Base-by-base conservation (phyloP, 805 yeast species). In the Tetrapisispora arboricola region DNA sequence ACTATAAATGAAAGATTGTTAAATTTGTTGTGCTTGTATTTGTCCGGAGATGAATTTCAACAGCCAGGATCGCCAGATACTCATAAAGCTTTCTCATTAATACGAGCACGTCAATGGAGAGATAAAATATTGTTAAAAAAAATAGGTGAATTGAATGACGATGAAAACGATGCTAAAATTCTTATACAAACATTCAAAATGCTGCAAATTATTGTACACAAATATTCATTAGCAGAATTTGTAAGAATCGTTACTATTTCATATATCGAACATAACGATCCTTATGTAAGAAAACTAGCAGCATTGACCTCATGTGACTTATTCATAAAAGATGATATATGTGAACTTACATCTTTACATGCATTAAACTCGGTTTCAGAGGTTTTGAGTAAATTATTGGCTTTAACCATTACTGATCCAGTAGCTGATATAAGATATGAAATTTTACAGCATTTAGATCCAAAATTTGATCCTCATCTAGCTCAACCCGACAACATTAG, bases 401-500 rank as follows among this genome's bases (percentile, higher is more conserved):
- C 94, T 0, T 71, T 86, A 8, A 86, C 94, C 2, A 82, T 90
- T 12, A 83, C 95, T 0, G 99, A 92, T 50, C 85, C 95, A 0
- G 75, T 75, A 3, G 75, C 90, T 2, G 96, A 88, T 44, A 84
- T 90, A 25, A 68, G 99, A 42, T 64, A 84, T 9, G 88, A 84
- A 46, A 86, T 90, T 1, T 65, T 92, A 43, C 72, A 72, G 39
- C 73, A 87, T 35, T 66, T 94, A 29, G 84, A 84, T 28, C 73
- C 78, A 2, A 72, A 72, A 43, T 84, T 90, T 57, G 96, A 92
- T 53, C 84, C 95, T 0, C 97, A 92, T 53, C 63, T 92, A 25
- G 85, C 96, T 0, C 97, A 92, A 58, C 94, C 96, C 1, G 94
- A 84, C 44, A 88, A 87, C 58, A 90, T 88, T 25, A 71, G 85